phyloP scores from a whole-genome alignment of 352 stramenopile species.

The Pythium angustatum region DNA sequence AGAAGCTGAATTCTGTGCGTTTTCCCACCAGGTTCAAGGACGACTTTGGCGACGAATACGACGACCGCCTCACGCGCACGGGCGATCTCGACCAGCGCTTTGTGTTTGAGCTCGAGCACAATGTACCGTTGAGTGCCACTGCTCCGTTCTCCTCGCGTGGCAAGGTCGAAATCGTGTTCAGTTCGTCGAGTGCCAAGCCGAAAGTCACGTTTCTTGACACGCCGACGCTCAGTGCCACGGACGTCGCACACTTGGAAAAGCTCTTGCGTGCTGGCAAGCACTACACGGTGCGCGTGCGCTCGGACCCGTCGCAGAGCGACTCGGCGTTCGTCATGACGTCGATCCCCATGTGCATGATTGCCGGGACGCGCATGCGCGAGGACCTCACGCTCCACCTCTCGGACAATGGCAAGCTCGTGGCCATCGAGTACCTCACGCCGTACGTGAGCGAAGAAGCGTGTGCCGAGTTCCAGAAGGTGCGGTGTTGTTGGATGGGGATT shows the following conservation, averaged over 20 bases:
- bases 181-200: slow-evolving; percentile 51
- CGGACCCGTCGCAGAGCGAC: slow-evolving; percentile 52
- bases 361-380: slow-evolving; percentile 69
- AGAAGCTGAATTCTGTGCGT: slow-evolving; percentile 15
- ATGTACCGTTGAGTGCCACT: slow-evolving; percentile 33
- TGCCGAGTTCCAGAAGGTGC: slow-evolving; percentile 52
- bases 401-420: slow-evolving; percentile 72
- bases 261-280: slow-evolving; percentile 50
- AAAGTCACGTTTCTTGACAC: slow-evolving; percentile 60
- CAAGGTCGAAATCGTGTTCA: slow-evolving; percentile 62
- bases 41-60: slow-evolving; percentile 70
- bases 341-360: slow-evolving; percentile 81
- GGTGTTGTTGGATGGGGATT: not conserved
- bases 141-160: slow-evolving; percentile 48
- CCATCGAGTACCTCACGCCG: slow-evolving; percentile 81
- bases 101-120: slow-evolving; percentile 71
- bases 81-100: slow-evolving; percentile 46
- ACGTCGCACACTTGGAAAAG: slow-evolving; percentile 49
- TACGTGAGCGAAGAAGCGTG: slow-evolving; percentile 44
- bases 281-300: slow-evolving; percentile 73
- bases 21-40: slow-evolving; percentile 54
- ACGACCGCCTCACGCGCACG: slow-evolving; percentile 37
- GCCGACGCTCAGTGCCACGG: slow-evolving; percentile 42
- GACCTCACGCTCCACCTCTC: slow-evolving; percentile 84
- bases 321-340: slow-evolving; percentile 76